These are phyloP conservation scores for Alternaria incomplexa DNA, from an alignment of 2,329 filamentous ascomycete species.

Conservation along the genomic window DNA sequence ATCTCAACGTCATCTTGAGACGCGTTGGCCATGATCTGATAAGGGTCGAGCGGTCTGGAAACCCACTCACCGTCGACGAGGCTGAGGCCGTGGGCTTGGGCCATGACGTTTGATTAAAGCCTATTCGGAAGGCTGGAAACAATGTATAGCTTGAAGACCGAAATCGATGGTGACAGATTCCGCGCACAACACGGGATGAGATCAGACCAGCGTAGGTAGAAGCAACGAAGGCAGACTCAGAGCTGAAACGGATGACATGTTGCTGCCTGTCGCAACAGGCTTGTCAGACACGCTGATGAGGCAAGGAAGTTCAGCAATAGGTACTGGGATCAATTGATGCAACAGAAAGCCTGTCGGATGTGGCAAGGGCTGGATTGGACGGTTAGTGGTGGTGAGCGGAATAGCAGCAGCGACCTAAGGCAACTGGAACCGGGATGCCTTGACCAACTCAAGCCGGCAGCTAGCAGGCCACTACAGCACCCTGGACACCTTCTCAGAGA, in stretches of 20 bases:
- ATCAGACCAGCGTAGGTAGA: slow-evolving; percentile 8
- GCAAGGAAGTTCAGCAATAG: slow-evolving; percentile 6
- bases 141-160: slow-evolving; percentile 2
- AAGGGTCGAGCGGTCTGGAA: slow-evolving; percentile 46
- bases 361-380: slow-evolving; percentile 16
- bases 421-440: slow-evolving; percentile 15
- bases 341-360: slow-evolving; percentile 12
- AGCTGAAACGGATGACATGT: slow-evolving; percentile 20
- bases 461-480: not conserved
- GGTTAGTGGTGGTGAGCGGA: slow-evolving; percentile 7
- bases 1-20: slow-evolving; percentile 33
- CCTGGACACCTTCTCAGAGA: not conserved
- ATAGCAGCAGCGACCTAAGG: slow-evolving; percentile 15
- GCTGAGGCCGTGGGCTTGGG: slow-evolving; percentile 34
- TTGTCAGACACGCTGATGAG: slow-evolving; percentile 15
- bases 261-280: slow-evolving; percentile 21
- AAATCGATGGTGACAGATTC: slow-evolving; percentile 1
- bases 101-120: slow-evolving; percentile 24
- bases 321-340: slow-evolving; percentile 17
- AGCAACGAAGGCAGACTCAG: slow-evolving; percentile 10
- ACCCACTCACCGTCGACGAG: slow-evolving; percentile 45
- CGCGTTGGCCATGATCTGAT: slow-evolving; percentile 50
- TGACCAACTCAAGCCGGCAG: slow-evolving; percentile 3
- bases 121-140: slow-evolving; percentile 1
- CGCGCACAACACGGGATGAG: slow-evolving; percentile 9